phyloP scores from a whole-genome alignment of 768 basidiomycete genomes.

The Rhodocollybia butyracea region DNA sequence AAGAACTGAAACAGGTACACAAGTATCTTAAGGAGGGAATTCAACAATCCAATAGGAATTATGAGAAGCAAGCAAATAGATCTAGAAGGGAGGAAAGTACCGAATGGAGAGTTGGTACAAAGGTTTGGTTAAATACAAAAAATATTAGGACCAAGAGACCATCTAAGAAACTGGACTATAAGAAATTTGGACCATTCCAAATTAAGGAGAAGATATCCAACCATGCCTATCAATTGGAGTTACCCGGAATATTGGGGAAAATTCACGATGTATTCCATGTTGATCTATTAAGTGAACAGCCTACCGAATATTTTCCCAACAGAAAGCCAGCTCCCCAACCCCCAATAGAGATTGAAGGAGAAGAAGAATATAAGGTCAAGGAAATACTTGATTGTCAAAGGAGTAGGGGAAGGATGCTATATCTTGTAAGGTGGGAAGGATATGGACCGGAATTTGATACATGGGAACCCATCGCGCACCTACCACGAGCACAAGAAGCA shows the following conservation, averaged over 20 bases:
- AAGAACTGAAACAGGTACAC: too few species aligned
- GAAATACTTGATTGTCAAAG: too few species aligned
- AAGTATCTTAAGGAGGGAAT: too few species aligned
- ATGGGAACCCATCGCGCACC: constrained; percentile 16
- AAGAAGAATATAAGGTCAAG: background rate
- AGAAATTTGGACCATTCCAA: background rate
- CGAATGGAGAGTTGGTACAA: too few species aligned
- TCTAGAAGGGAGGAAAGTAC: too few species aligned
- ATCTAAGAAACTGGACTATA: too few species aligned
- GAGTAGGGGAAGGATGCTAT: background rate
- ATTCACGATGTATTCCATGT: background rate
- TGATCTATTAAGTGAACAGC: background rate
- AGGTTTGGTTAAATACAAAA: too few species aligned
- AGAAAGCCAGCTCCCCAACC: background rate
- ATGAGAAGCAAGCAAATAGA: too few species aligned
- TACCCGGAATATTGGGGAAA: background rate
- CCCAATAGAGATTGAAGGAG: background rate
- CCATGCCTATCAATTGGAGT: background rate
- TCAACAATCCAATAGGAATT: too few species aligned
- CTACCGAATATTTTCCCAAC: background rate
- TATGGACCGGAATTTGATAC: constrained; percentile 13
- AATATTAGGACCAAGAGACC: too few species aligned
- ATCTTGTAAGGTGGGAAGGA: constrained; percentile 17
- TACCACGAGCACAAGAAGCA: constrained; percentile 3
- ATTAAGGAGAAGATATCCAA: background rate